Base-by-base conservation (phyloP, 2,329 filamentous ascomycete species). In the Stachybotrys chartarum region DNA sequence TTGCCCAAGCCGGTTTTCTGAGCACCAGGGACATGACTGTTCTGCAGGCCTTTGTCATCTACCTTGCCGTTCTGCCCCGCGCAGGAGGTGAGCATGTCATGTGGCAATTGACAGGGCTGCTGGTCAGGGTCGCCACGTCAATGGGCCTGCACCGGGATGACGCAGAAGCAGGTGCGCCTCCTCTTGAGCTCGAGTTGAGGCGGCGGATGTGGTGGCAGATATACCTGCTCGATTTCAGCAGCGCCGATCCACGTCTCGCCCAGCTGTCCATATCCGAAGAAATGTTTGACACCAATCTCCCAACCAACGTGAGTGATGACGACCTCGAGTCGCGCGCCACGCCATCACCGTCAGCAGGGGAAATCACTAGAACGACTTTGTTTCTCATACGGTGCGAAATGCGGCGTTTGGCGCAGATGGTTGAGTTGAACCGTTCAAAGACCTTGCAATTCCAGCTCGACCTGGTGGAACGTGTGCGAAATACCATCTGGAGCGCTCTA, bases 291-390 rank as follows among this genome's bases (percentile, higher is more conserved):
- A 75, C 75, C 1, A 61, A 68, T n/a, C 61, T 73, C 7, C 78
- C 78, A 0, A 57, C 60, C 3, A 77, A 78, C 54, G 57, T 76
- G 35, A 72, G 76, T 57, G 77, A 79, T 30, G 11, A 11, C 4
- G 56, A 59, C 11, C 7, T 63, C 0, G 53, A 58, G 4, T 12
- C 30, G 3, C 24, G 16, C 10, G 30, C 11, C 7, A 18, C 55
- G 3, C 12, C 3, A 30, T 50, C 2, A 5, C 18, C 0, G 30
- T 6, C 46, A 55, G 4, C 7, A 42, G 35, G 18, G 6, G 52
- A 57, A 10, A 53, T 35, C 1, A 53, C 56, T n/a, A 56, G 57
- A 3, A 57, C 57, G 35, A 62, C 57, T 10, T 56, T 65, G 0
- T 63, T 58, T 42, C 52, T 66, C 6, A 56, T 67, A 16, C 59